Conservation (phyloP, 1,139 yeast genomes). For the Candida pseudoviswanathii region DNA sequence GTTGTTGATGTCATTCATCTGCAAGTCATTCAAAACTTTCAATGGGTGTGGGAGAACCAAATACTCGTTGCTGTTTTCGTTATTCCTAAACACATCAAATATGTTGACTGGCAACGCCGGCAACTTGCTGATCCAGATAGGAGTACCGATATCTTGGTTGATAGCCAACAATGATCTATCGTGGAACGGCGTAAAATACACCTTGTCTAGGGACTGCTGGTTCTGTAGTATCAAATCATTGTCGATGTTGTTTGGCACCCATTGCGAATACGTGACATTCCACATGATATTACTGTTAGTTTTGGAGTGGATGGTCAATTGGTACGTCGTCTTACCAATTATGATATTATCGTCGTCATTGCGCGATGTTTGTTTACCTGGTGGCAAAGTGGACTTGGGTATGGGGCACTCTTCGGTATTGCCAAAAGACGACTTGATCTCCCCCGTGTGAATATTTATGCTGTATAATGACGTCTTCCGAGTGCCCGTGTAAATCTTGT, state of each 20-base stretch:
- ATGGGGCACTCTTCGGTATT: constrained; percentile 35
- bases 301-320: constrained; percentile 54
- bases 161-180: constrained; percentile 72
- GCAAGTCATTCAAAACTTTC: constrained; percentile 41
- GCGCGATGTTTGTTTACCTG: constrained; percentile 10
- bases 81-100: constrained; percentile 63
- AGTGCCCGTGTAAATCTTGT: constrained; percentile 86
- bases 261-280: constrained; percentile 85
- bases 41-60: constrained; percentile 70
- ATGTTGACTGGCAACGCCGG: constrained; percentile 72
- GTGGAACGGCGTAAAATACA: constrained; percentile 83
- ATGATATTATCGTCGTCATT: constrained; percentile 34
- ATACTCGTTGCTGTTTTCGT: constrained; percentile 28
- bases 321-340: constrained; percentile 54
- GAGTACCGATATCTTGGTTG: constrained; percentile 64
- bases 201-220: constrained; percentile 60
- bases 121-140: constrained; percentile 75
- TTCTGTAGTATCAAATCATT: constrained; percentile 60
- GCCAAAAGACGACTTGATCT: constrained; percentile 74
- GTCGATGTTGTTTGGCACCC: constrained; percentile 94
- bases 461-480: constrained; percentile 76
- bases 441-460: constrained; percentile 76
- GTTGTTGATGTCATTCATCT: constrained; percentile 32
- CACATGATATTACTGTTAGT: constrained; percentile 62
- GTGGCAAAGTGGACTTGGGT: constrained; percentile 25